Evolutionary conservation across 352 stramenopile species (phyloP), one percentile per base, ranked within the genome.

Genomic region (Globisporangium alternatum): DNA sequence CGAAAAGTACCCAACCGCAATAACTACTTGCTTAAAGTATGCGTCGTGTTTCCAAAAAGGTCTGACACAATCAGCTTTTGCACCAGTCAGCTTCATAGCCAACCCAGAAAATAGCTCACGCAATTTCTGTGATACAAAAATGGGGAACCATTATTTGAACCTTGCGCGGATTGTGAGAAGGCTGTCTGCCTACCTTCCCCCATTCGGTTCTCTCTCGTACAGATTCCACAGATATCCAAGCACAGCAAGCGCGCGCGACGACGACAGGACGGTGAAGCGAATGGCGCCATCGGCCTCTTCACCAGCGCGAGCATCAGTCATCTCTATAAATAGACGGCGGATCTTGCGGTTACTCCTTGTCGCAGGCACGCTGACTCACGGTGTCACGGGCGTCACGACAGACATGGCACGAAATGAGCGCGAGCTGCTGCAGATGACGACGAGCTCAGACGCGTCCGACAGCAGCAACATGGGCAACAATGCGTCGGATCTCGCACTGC

Each of bases 1-100:
- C 45, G 25, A 19, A 19, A n/a, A 54, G n/a, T 9, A 54, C 22
- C 21, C 22, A 54, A 31, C 10, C 12, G 37, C 37, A 17, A 13
- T 31, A 5, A 41, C 28, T 9, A 59, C 53, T 59, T 47, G 30
- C 31, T 17, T 44, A 44, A 39, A 47, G 31, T 45, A 59, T 47
- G 33, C 53, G 5, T 47, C 53, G 53, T 31, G 31, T 47, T 59
- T 21, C 6, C 33, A 13, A 59, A 59, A 47, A 12, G 45, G 53
- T 19, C 31, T 39, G 35, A 39, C 25, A 28, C 25, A 28, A 28
- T 28, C 25, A 2, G 25, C 25, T 28, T 28, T 28, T 28, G 25
- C 2, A 28, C 25, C 25, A 28, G 25, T 28, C 25, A 28, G 25
- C 25, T 28, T 28, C 25, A 28, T 28, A 28, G 25, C 2, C 45